A percentile compares a stretch with the other conserved stretches of the same genome.
These are phyloP conservation scores for Rasamsonia emersonii DNA, from an alignment of 2,329 filamentous ascomycete species.

Conservation along the genomic window DNA sequence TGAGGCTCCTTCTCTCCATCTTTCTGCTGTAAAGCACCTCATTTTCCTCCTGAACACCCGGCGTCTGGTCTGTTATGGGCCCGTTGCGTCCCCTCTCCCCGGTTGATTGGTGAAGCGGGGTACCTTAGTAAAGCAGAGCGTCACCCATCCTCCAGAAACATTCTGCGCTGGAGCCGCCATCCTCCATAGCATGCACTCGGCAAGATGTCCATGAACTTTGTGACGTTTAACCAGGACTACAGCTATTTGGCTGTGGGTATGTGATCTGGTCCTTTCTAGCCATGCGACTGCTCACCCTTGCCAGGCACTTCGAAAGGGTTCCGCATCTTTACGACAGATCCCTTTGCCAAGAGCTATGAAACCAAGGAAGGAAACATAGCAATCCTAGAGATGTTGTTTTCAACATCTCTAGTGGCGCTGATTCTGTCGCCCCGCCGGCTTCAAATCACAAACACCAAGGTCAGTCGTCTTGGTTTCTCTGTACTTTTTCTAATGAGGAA, in stretches of 20 bases:
- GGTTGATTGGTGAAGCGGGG: slow-evolving; percentile 11
- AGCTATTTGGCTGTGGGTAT: slow-evolving; percentile 90
- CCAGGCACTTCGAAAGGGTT: slow-evolving; percentile 87
- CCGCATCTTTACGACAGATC: slow-evolving; percentile 92
- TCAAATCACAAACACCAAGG: slow-evolving; percentile 96
- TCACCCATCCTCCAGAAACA: no score
- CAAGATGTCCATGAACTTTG: slow-evolving; percentile 82
- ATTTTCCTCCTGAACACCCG: no score
- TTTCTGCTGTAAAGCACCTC: no score
- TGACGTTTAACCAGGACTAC: slow-evolving; percentile 99
- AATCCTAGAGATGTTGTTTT: slow-evolving; percentile 98
- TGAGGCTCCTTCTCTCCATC: no score
- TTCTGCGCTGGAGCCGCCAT: no score
- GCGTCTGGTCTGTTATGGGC: no score
- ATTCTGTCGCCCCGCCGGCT: slow-evolving; percentile 86
- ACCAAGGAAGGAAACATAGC: slow-evolving; percentile 92
- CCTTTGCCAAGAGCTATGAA: slow-evolving; percentile 90
- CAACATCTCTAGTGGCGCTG: slow-evolving; percentile 88
- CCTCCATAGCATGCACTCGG: slow-evolving; percentile 6
- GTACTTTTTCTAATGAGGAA: background rate
- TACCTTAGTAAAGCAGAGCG: slow-evolving; percentile 4
- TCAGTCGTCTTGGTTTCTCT: slow-evolving; percentile 30
- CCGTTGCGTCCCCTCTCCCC: slow-evolving; percentile 1
- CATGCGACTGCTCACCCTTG: slow-evolving; percentile 6
- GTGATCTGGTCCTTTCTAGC: slow-evolving; percentile 19